Conservation (phyloP, 2,329 filamentous ascomycete species). For the Diplodia seriata region DNA sequence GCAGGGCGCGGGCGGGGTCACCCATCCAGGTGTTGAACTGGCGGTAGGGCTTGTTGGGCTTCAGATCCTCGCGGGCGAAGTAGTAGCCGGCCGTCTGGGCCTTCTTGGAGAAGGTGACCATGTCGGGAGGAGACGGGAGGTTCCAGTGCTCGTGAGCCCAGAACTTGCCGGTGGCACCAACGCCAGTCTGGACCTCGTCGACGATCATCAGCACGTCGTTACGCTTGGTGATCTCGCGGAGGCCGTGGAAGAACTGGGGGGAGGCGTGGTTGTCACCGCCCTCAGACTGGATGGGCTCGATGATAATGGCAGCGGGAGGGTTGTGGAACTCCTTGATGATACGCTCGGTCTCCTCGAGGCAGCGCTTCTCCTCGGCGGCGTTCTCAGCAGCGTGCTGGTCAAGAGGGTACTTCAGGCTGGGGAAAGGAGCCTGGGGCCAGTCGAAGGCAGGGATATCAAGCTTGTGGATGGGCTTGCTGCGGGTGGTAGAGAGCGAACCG, state of each 20-base stretch:
- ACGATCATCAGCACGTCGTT: constrained; percentile 85
- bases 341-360: constrained; percentile 81
- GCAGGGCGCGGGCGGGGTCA: constrained; percentile 81
- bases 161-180: constrained; percentile 92
- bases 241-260: constrained; percentile 82
- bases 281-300: constrained; percentile 93
- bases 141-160: constrained; percentile 98
- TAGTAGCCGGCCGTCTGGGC: constrained; percentile 94
- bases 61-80: constrained; percentile 78
- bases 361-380: constrained; percentile 78
- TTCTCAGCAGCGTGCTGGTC: constrained; percentile 82
- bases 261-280: constrained; percentile 94
- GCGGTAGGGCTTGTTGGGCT: constrained; percentile 91
- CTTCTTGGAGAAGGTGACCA: constrained; percentile 96
- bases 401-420: constrained; percentile 83
- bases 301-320: constrained; percentile 79
- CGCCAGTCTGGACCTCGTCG: constrained; percentile 92
- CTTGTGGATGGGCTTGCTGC: constrained; percentile 94
- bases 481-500: constrained; percentile 84
- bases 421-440: constrained; percentile 92
- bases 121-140: constrained; percentile 79
- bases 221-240: constrained; percentile 79
- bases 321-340: constrained; percentile 80
- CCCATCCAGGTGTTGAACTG: constrained; percentile 99
- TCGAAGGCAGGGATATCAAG: constrained; percentile 93